Base-by-base conservation (phyloP, 2,329 filamentous ascomycete species). In the Fusarium dimerum region DNA sequence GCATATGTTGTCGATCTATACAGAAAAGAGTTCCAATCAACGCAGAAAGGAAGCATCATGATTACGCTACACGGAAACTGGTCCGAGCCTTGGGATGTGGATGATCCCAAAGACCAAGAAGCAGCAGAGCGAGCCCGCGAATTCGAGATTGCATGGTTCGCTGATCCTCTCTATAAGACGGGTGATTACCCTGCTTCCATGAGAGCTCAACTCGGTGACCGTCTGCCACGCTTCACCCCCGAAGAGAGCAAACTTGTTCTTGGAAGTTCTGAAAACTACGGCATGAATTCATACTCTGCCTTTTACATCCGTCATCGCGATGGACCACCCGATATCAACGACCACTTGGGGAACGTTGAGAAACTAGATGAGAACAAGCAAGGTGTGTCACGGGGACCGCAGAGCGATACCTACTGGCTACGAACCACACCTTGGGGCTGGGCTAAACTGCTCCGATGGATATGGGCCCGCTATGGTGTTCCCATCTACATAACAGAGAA, bases 401-500 rank as follows among this genome's bases (percentile, higher is more conserved):
- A 71, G 57, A 72, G 68, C 11, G 72, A 73, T 40, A 75, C 72
- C 1, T 66, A 68, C 29, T 75, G 73, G 73, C 61, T 76, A 9
- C 63, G 71, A 9, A 70, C 70, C 2, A 67, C 69, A 7, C 71
- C 73, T 0, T 72, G 70, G 66, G 71, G 71, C 2, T 72, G 69
- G 63, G 67, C 63, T 1, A 73, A 72, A 55, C 52, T 73, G 40
- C 60, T 75, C 6, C 66, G 68, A 5, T 76, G 73, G 73, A 69
- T 76, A 29, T 75, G 73, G 71, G 56, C 61, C 34, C 65, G 73
- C 2, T 76, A 76, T 51, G 60, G 66, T 6, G 67, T 70, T 5
- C 73, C 73, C 1, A 76, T 76, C 20, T 76, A 68, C 54, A 73
- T 76, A 51, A 76, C 72, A 0, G 73, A 76, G 57, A 75, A 76